Evolutionary conservation across 2,329 filamentous ascomycete genomes (phyloP).

Genomic region (Kalmusia sp.): DNA sequence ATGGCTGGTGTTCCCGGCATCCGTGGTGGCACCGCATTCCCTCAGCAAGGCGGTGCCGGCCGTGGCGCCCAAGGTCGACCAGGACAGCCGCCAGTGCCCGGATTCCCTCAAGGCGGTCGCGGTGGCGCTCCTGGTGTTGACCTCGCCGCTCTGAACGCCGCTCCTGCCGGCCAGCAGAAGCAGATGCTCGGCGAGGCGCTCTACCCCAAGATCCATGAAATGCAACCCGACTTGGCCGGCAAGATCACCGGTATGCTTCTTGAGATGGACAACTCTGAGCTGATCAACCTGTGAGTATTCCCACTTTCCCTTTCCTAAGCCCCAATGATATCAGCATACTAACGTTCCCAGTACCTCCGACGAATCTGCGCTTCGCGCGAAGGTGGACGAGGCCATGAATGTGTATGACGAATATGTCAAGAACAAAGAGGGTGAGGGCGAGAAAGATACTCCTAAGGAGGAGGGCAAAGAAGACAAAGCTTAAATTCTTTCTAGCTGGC

Average conservation of each 20-base stretch:
- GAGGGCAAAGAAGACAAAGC: constrained; percentile 56
- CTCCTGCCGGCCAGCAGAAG: constrained; percentile 83
- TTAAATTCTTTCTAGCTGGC: constrained; percentile 42
- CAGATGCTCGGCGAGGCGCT: constrained; percentile 97
- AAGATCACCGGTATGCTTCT: constrained; percentile 99
- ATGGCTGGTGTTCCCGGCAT: constrained; percentile 59
- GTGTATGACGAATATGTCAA: constrained; percentile 99
- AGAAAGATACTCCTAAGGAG: constrained; percentile 50
- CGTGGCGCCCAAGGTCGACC: constrained; percentile 43
- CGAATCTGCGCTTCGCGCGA: constrained; percentile 84
- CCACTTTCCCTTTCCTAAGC: background rate
- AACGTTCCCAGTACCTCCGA: constrained; percentile 76
- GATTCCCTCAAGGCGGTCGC: constrained; percentile 42
- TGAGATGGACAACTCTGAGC: constrained; percentile 97
- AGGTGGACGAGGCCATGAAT: constrained; percentile 95
- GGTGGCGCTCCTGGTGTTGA: constrained; percentile 52
- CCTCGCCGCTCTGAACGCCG: constrained; percentile 58
- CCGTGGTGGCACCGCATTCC: constrained; percentile 50
- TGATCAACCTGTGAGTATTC: constrained; percentile 88
- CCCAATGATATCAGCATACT: constrained; percentile 34
- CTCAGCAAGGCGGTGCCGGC: constrained; percentile 47
- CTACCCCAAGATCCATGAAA: constrained; percentile 96
- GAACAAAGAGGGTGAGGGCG: constrained; percentile 64
- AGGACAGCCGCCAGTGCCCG: constrained; percentile 38
- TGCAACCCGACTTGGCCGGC: constrained; percentile 94